A percentile compares a stretch with the other conserved stretches of the same genome.
phyloP scores from a whole-genome alignment of 305 asterid genomes.

The Solanum aculeatissimum region DNA sequence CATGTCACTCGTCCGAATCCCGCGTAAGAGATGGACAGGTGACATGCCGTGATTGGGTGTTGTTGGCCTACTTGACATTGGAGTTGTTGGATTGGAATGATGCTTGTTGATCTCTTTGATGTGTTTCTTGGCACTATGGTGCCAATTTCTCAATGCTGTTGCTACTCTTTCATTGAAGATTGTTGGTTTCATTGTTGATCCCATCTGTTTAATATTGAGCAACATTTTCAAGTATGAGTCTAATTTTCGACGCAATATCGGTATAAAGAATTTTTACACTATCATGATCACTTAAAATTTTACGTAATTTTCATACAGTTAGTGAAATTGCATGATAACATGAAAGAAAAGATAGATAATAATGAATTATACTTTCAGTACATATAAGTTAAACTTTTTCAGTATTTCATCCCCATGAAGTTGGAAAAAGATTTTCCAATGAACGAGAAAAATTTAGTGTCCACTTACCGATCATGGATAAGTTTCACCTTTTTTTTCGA shows the following conservation, averaged over 20 bases:
- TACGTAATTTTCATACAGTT: background rate
- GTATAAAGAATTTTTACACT: background rate
- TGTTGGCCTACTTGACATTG: slow-evolving; percentile 43
- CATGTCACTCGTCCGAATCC: slow-evolving; percentile 23
- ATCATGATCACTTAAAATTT: background rate
- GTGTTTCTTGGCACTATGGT: slow-evolving; percentile 63
- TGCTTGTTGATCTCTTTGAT: slow-evolving; percentile 30
- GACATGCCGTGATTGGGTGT: slow-evolving; percentile 62
- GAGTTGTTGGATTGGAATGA: slow-evolving; percentile 20
- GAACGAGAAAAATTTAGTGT: background rate
- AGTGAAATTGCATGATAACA: background rate
- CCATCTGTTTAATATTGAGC: slow-evolving; percentile 47
- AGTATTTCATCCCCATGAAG: background rate
- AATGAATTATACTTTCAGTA: background rate
- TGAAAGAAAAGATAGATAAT: background rate
- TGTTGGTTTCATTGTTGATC: slow-evolving; percentile 81
- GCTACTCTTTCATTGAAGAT: slow-evolving; percentile 85
- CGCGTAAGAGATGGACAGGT: slow-evolving; percentile 62
- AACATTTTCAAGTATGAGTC: background rate
- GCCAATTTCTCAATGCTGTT: slow-evolving; percentile 67
- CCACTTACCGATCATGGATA: background rate
- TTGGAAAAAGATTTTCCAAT: background rate
- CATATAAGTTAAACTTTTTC: background rate
- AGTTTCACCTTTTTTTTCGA: background rate
- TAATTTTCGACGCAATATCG: too few relatives aligned